phyloP scores from a whole-genome alignment of 129 eudicot species.

The Tagetes patula region DNA sequence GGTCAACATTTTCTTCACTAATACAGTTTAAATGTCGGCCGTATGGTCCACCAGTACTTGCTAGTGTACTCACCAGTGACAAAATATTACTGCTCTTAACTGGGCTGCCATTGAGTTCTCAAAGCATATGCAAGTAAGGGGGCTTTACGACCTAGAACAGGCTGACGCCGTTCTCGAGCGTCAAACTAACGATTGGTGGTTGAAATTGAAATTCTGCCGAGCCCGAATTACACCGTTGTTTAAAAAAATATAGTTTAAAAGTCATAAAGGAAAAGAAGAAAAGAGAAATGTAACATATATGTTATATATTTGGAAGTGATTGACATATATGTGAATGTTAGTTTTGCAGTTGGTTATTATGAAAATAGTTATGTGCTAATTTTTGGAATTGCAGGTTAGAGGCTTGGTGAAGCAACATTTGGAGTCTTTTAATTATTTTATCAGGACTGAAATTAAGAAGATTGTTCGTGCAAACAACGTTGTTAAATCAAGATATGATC shows the following conservation, averaged over 20 bases:
- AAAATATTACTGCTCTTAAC: too few species aligned
- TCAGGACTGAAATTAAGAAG: slow-evolving; percentile 65
- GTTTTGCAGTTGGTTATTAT: slow-evolving; percentile 1
- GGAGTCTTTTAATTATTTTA: slow-evolving; percentile 82
- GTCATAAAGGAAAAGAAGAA: not conserved
- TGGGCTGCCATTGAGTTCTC: too few species aligned
- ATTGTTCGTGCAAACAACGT: slow-evolving; percentile 66
- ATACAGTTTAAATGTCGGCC: not conserved
- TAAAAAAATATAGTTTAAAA: not conserved
- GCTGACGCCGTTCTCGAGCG: too few species aligned
- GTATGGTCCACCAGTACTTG: too few species aligned
- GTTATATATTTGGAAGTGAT: not conserved
- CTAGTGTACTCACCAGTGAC: too few species aligned
- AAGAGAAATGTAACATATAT: not conserved
- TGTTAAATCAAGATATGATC: slow-evolving; percentile 43
- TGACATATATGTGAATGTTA: not conserved
- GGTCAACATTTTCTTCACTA: not conserved
- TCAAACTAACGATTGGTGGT: too few species aligned
- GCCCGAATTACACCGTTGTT: too few species aligned
- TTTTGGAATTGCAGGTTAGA: slow-evolving; percentile 58
- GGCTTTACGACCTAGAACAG: too few species aligned
- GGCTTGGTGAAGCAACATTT: slow-evolving; percentile 91
- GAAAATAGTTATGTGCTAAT: not conserved
- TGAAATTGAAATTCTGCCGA: too few species aligned
- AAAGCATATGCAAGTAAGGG: too few species aligned